Evolutionary conservation across 306 rosid species (phyloP).

Genomic region (Corylus heterophylla): DNA sequence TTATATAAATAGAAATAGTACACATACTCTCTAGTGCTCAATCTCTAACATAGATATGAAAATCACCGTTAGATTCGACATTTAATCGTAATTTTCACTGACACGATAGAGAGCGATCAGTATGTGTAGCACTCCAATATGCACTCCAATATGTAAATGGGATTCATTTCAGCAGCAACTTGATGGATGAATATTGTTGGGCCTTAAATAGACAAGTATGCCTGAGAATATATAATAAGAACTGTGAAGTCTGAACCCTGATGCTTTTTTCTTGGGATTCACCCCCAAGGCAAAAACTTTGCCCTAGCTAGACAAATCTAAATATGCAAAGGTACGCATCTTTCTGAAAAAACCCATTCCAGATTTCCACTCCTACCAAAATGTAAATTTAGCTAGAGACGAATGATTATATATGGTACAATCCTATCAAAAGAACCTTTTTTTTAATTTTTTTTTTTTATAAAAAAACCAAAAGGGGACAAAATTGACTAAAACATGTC

Average conservation of each 20-base stretch:
- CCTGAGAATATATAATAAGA: background rate
- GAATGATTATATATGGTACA: background rate
- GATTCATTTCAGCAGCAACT: background rate
- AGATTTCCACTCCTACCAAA: too few species aligned
- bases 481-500: background rate
- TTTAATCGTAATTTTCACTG: too few species aligned
- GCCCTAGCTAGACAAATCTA: background rate
- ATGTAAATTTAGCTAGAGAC: too few species aligned
- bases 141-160: too few species aligned
- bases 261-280: background rate
- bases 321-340: background rate
- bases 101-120: too few species aligned
- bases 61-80: too few species aligned
- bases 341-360: background rate
- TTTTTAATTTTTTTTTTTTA: too few species aligned
- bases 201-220: background rate
- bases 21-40: too few species aligned
- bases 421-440: background rate
- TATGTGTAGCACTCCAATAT: too few species aligned
- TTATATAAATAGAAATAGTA: too few species aligned
- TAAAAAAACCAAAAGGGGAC: background rate
- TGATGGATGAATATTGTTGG: too few species aligned
- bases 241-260: background rate
- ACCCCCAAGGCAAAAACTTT: background rate
- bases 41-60: too few species aligned